phyloP scores from a whole-genome alignment of 2,329 filamentous ascomycete genomes.

The Dactylonectria estremocensis region DNA sequence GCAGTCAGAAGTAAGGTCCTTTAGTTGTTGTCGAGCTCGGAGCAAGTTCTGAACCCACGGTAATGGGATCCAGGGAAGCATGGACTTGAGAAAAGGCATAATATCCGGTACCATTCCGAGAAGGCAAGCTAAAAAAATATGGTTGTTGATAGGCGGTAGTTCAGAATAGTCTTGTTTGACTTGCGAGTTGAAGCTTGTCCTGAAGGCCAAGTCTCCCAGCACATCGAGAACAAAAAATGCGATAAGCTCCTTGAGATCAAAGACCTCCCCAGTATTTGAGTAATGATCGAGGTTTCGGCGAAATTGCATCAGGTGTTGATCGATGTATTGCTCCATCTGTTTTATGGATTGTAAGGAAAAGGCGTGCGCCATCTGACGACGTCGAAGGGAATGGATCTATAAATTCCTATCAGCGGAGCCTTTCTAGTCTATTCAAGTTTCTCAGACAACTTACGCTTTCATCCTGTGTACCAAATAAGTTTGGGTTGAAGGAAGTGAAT shows the following conservation, averaged over 20 bases:
- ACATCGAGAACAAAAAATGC: constrained; percentile 24
- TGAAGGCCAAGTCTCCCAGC: constrained; percentile 20
- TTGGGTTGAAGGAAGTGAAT: constrained; percentile 27
- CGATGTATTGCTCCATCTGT: constrained; percentile 21
- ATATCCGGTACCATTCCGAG: constrained; percentile 25
- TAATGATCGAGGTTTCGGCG: constrained; percentile 15
- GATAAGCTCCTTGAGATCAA: constrained; percentile 28
- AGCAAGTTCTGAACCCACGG: constrained; percentile 15
- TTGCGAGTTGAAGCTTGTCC: constrained; percentile 15
- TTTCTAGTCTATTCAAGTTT: not conserved
- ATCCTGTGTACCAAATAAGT: constrained; percentile 23
- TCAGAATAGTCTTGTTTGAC: constrained; percentile 1
- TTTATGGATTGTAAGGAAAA: constrained; percentile 21
- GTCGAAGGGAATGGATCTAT: constrained; percentile 23
- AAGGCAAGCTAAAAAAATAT: constrained; percentile 19
- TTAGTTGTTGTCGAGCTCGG: constrained; percentile 17
- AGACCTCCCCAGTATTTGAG: constrained; percentile 5
- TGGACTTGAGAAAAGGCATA: constrained; percentile 11
- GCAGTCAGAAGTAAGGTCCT: constrained; percentile 19
- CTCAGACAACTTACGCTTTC: constrained; percentile 1
- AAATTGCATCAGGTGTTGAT: constrained; percentile 16
- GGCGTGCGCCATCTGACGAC: constrained; percentile 26
- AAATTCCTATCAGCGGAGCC: not conserved
- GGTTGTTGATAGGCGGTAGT: constrained; percentile 17
- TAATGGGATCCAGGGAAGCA: constrained; percentile 4